A percentile compares a stretch with the other conserved stretches of the same genome.
Conservation (phyloP, 306 rosid genomes). For the Betula pendula region DNA sequence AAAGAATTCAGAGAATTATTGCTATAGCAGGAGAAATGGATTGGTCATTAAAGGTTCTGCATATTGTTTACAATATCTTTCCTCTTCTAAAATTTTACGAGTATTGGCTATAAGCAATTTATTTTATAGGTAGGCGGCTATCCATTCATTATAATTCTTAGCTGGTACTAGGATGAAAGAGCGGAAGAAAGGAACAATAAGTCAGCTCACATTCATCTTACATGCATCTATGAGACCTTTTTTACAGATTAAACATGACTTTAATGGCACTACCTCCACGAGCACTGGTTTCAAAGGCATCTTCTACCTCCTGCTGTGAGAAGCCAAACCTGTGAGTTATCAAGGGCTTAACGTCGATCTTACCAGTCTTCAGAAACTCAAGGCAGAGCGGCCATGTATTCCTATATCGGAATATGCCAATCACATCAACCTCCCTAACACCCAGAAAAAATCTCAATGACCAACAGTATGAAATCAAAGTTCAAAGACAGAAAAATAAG, state of each 20-base stretch:
- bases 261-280: constrained; percentile 43
- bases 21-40: background rate
- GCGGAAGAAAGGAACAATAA: background rate
- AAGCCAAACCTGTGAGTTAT: constrained; percentile 49
- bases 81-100: background rate
- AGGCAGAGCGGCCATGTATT: constrained; percentile 54
- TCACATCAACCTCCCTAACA: constrained; percentile 37
- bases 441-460: background rate
- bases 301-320: constrained; percentile 38
- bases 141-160: background rate
- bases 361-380: constrained; percentile 39
- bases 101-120: no score
- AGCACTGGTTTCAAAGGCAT: constrained; percentile 45
- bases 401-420: constrained; percentile 46
- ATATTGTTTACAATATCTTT: background rate
- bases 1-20: background rate
- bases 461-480: background rate
- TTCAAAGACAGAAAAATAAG: background rate
- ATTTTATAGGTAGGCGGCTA: background rate
- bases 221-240: background rate
- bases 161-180: background rate
- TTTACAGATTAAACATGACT: constrained; percentile 46
- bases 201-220: background rate
- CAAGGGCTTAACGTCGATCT: constrained; percentile 43
- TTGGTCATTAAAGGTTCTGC: background rate